Conservation (phyloP, 2,329 filamentous ascomycete genomes). For the Sporothrix inflata region DNA sequence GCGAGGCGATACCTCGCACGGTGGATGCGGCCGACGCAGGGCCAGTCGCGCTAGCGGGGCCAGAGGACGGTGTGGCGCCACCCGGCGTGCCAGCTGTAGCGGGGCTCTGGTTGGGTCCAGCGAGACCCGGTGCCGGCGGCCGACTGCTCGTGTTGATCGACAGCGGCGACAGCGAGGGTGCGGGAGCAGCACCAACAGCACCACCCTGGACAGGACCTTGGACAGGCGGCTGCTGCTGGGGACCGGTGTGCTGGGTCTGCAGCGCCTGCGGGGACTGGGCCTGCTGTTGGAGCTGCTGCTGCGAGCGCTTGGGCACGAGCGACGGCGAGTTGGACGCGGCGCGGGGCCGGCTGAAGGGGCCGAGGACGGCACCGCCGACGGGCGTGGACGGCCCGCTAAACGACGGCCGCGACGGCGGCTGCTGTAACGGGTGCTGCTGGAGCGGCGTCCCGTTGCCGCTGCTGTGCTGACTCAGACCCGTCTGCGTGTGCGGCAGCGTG, state of each 20-base stretch:
- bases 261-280: background rate
- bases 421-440: background rate
- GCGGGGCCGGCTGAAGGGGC: constrained; percentile 21
- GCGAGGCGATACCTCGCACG: background rate
- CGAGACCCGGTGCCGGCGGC: background rate
- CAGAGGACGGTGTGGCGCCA: background rate
- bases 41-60: background rate
- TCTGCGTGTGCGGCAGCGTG: background rate
- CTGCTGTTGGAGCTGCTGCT: constrained; percentile 11
- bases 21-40: background rate
- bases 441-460: background rate
- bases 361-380: background rate
- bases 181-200: background rate
- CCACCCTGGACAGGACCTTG: background rate
- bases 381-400: constrained; percentile 9
- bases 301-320: background rate
- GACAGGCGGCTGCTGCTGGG: background rate
- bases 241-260: background rate
- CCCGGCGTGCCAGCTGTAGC: background rate
- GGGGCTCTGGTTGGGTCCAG: background rate
- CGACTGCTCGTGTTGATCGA: constrained; percentile 4
- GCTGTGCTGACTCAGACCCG: background rate
- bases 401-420: background rate
- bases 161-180: constrained; percentile 28
- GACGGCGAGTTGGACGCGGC: constrained; percentile 26